These are phyloP conservation scores for Naganishia sp. DNA, from an alignment of 1,284 basidiomycete species.

Conservation along the genomic window DNA sequence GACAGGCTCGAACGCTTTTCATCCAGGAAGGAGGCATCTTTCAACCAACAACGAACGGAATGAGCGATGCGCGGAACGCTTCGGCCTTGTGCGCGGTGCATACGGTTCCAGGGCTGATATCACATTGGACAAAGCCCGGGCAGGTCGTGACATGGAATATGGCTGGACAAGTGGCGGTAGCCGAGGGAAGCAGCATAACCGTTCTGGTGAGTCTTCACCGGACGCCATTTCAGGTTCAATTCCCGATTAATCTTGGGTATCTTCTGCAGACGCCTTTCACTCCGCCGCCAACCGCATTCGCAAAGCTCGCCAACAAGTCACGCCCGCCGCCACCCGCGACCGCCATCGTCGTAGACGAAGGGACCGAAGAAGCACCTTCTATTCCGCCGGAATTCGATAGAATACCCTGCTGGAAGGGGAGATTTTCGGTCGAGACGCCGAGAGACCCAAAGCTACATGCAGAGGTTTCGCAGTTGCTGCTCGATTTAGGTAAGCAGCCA, in stretches of 20 bases:
- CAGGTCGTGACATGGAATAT: constrained; percentile 19
- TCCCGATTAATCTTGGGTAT: too few species aligned
- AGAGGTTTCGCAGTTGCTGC: constrained; percentile 12
- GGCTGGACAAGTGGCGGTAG: constrained; percentile 18
- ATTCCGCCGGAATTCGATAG: constrained; percentile 25
- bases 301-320: constrained; percentile 12
- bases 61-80: not conserved
- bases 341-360: constrained; percentile 15
- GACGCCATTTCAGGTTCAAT: not conserved
- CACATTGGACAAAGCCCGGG: constrained; percentile 20
- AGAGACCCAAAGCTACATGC: constrained; percentile 10
- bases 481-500: not conserved
- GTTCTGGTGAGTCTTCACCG: constrained; percentile 4
- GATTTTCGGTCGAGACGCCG: constrained; percentile 16
- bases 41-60: not conserved
- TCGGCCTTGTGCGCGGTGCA: constrained; percentile 14
- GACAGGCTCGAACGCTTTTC: not conserved
- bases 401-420: constrained; percentile 18
- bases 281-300: constrained; percentile 6
- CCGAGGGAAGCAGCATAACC: constrained; percentile 3
- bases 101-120: constrained; percentile 8
- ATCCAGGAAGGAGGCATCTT: not conserved
- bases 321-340: constrained; percentile 16
- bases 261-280: constrained; percentile 12
- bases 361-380: constrained; percentile 16